Conservation (phyloP, 2,329 filamentous ascomycete species). For the Colletotrichum sansevieriae region DNA sequence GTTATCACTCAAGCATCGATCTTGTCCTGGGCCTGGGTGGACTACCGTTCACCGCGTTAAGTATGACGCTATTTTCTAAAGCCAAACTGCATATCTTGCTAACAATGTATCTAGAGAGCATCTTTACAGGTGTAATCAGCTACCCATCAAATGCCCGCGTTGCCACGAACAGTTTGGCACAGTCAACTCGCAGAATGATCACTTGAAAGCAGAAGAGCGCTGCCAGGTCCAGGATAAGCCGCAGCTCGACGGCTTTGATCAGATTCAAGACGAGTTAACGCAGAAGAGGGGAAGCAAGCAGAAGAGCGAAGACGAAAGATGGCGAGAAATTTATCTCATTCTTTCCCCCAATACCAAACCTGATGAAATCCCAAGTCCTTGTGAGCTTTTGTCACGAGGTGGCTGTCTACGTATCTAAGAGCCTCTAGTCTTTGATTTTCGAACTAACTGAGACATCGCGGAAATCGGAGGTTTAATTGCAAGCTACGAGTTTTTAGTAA, state of each 20-base stretch:
- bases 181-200: neutral
- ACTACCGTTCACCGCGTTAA: neutral
- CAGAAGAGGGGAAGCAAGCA: conserved; percentile 2
- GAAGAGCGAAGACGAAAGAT: conserved; percentile 6
- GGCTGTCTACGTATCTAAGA: neutral
- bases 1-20: conserved; percentile 2
- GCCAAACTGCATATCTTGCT: neutral
- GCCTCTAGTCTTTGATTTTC: neutral
- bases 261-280: neutral
- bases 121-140: conserved; percentile 3
- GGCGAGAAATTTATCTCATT: conserved; percentile 9
- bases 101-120: neutral
- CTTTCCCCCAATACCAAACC: neutral
- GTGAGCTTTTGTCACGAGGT: neutral
- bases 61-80: neutral
- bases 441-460: too few species aligned
- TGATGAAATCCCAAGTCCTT: neutral
- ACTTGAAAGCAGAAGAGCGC: neutral
- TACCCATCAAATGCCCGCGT: conserved; percentile 3
- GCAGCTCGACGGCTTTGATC: neutral
- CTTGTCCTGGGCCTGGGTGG: conserved; percentile 12
- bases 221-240: neutral
- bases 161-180: conserved; percentile 3
- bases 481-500: neutral
- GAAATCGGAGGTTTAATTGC: neutral